A percentile compares a stretch with the other conserved stretches of the same genome.
These are phyloP conservation scores for Epichloe baconii DNA, from an alignment of 2,329 filamentous ascomycete species.

Conservation along the genomic window DNA sequence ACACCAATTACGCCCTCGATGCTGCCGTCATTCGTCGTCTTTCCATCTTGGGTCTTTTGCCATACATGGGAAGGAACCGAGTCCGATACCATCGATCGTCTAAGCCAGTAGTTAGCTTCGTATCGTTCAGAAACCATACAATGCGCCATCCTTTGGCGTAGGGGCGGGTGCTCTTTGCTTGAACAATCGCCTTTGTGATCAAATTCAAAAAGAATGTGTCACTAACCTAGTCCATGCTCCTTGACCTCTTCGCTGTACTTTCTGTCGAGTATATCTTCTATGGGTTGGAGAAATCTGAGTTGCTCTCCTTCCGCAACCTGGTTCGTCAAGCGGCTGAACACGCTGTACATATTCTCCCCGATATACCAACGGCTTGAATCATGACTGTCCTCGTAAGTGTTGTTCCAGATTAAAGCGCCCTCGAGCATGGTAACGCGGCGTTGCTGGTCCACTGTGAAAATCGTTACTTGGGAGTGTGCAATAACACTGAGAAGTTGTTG, in stretches of 20 bases:
- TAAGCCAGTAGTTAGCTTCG: slow-evolving; percentile 14
- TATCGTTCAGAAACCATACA: too few relatives aligned
- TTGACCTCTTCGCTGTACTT: slow-evolving; percentile 45
- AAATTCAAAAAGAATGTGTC: neutral
- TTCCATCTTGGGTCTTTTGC: slow-evolving; percentile 40
- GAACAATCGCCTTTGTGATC: too few relatives aligned
- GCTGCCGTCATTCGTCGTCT: slow-evolving; percentile 29
- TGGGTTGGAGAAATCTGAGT: slow-evolving; percentile 39
- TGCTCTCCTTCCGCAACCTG: slow-evolving; percentile 29
- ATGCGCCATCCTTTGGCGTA: too few relatives aligned
- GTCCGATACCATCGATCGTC: slow-evolving; percentile 58
- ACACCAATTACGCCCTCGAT: slow-evolving; percentile 65
- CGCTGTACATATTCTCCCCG: slow-evolving; percentile 49
- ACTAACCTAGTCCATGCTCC: slow-evolving; percentile 45
- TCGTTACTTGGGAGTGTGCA: slow-evolving; percentile 59
- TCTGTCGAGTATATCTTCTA: slow-evolving; percentile 53
- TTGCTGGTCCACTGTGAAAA: slow-evolving; percentile 57
- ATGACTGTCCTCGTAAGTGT: slow-evolving; percentile 24
- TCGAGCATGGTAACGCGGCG: slow-evolving; percentile 55
- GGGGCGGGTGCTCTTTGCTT: neutral
- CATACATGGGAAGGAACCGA: slow-evolving; percentile 52
- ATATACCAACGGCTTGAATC: slow-evolving; percentile 36
- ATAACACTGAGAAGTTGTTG: slow-evolving; percentile 62
- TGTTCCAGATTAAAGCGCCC: slow-evolving; percentile 47
- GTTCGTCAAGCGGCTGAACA: slow-evolving; percentile 41